Conservation (phyloP, 108 stramenopile species). For the Nitzschia putrida region DNA sequence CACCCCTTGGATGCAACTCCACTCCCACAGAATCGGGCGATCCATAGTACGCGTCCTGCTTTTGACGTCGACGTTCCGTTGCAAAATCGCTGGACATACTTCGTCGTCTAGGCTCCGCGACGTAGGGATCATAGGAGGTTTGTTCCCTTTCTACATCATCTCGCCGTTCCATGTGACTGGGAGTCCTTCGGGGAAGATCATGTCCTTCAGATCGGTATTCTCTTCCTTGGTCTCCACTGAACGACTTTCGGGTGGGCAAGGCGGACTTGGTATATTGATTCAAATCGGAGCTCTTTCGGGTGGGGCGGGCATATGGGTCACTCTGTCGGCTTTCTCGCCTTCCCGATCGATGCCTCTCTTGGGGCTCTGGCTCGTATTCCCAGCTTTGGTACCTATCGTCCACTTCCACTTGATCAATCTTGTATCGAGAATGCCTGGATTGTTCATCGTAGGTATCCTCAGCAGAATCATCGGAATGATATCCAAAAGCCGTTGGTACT, state of each 20-base stretch:
- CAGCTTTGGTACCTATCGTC: constrained; percentile 2
- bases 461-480: constrained; percentile 17
- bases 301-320: neutral
- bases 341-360: neutral
- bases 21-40: neutral
- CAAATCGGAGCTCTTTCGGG: neutral
- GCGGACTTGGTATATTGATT: neutral
- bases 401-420: neutral
- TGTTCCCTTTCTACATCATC: neutral
- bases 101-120: neutral
- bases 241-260: neutral
- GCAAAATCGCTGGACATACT: neutral
- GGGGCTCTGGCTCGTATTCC: neutral
- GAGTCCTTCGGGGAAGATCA: neutral
- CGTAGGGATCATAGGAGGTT: neutral
- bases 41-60: neutral
- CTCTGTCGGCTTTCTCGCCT: neutral
- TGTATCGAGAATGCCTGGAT: constrained; percentile 4
- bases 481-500: constrained; percentile 22
- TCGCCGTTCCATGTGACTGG: neutral
- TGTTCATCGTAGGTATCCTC: constrained; percentile 9
- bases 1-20: neutral
- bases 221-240: neutral
- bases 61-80: neutral
- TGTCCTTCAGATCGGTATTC: constrained; percentile 2